Base-by-base conservation (phyloP, 345 rosid genomes). In the Gossypium longicalyx region DNA sequence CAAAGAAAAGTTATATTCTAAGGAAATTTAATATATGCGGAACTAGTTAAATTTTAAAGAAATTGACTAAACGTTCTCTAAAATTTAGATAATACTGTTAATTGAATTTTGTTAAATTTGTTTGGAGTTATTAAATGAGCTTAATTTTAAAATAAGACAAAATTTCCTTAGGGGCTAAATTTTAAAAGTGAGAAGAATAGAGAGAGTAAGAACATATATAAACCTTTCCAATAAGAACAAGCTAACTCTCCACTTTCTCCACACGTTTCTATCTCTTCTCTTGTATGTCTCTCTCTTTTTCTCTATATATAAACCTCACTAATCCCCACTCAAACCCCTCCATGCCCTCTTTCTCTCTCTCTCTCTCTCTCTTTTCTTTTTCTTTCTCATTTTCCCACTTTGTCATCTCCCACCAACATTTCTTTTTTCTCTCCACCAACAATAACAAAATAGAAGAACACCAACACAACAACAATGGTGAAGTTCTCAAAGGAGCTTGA, bases 401-500 rank as follows among this genome's bases (percentile, higher is more conserved):
- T 3, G 2, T 9, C 74, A 62, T 3, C 69, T 73, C 63, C 63
- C 71, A 41, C 56, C 63, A 13, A 9, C 47, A 66, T 16, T 56
- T 38, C 15, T 44, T 65, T 57, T 49, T 53, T 53, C 12, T 72
- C 76, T 23, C 71, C 25, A 12, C 41, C 19, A 49, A 68, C 44
- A 70, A 61, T 15, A 53, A 70, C 48, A 22, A 65, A 22, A 25
- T 5, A 64, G 43, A 19, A 15, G 34, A 64, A 23, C 65, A 12
- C 9, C 2, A 72, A 72, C 73, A 72, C 71, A 34, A 72, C 71
- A 84, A 71, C 74, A 86, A 95, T 96, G 99, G 98, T 96, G 87
- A 96, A 96, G 86, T 96, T 96, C 84, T 96, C 99, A 0, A 96
- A 91, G 77, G 93, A 96, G 83, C 87, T 96, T 1, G 97, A 93